Evolutionary conservation across 148 eudicot species (phyloP).

Genomic region (Vaccinium darrowii): DNA sequence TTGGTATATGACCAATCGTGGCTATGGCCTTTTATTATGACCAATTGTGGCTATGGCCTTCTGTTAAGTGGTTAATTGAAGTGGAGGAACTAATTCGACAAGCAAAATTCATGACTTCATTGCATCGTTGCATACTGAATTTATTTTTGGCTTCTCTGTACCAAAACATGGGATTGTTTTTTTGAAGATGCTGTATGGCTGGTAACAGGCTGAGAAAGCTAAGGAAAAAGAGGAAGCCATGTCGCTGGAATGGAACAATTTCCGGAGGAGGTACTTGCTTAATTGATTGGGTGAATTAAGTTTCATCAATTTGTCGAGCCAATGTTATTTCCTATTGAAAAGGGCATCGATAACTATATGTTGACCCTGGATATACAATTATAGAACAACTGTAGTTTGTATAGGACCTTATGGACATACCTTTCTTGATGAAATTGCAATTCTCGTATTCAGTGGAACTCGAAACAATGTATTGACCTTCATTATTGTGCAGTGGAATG

Average conservation of each 20-base stretch:
- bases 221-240: constrained; percentile 77
- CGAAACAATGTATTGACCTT: too few species aligned
- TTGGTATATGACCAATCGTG: background rate
- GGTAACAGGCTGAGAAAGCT: constrained; percentile 79
- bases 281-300: background rate
- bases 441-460: background rate
- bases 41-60: background rate
- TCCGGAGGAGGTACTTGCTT: constrained; percentile 52
- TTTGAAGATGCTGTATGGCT: constrained; percentile 25
- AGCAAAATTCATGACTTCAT: background rate
- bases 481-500: background rate
- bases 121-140: background rate
- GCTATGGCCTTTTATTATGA: too few species aligned
- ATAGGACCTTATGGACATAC: background rate
- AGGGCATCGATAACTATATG: background rate
- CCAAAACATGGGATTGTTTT: background rate
- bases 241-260: constrained; percentile 51
- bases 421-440: background rate
- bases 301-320: background rate
- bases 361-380: background rate
- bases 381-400: background rate
- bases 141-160: background rate
- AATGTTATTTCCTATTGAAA: background rate
- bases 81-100: background rate
- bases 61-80: background rate